These are phyloP conservation scores for Aspergillus chevalieri DNA, from an alignment of 2,329 filamentous ascomycete genomes.

Conservation along the genomic window DNA sequence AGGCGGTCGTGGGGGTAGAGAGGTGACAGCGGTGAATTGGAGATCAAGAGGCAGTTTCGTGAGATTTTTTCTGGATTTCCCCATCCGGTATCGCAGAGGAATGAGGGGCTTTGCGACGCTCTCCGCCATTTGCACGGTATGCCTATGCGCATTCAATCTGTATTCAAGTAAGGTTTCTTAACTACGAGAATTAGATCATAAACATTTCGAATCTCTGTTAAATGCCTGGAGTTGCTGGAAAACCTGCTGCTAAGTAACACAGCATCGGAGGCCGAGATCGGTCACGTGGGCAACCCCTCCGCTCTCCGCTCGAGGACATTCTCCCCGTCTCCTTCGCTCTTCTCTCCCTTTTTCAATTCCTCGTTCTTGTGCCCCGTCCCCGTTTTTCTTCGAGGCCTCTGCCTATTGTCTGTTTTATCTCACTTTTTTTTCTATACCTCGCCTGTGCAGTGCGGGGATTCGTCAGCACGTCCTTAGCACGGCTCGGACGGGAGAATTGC, in stretches of 20 bases:
- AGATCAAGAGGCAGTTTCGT: constrained; percentile 6
- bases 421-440: constrained; percentile 1
- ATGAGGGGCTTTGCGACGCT: background rate
- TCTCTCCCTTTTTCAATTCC: constrained; percentile 1
- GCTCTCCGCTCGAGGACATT: constrained; percentile 6
- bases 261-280: background rate
- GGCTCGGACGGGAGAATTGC: background rate
- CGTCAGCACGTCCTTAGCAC: too few relatives aligned
- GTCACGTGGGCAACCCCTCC: background rate
- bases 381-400: too few relatives aligned
- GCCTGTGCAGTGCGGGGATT: background rate
- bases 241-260: too few relatives aligned
- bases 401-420: background rate
- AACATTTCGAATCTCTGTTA: too few relatives aligned
- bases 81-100: background rate
- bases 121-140: background rate
- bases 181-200: too few relatives aligned
- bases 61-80: background rate
- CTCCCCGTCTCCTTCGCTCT: background rate
- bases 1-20: constrained; percentile 1
- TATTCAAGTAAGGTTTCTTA: too few relatives aligned
- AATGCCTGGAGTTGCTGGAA: too few relatives aligned
- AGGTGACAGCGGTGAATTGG: constrained; percentile 12
- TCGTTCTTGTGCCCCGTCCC: too few relatives aligned
- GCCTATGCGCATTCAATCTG: too few relatives aligned